phyloP scores from a whole-genome alignment of 2,329 filamentous ascomycete species.

The Catunica adiposa region DNA sequence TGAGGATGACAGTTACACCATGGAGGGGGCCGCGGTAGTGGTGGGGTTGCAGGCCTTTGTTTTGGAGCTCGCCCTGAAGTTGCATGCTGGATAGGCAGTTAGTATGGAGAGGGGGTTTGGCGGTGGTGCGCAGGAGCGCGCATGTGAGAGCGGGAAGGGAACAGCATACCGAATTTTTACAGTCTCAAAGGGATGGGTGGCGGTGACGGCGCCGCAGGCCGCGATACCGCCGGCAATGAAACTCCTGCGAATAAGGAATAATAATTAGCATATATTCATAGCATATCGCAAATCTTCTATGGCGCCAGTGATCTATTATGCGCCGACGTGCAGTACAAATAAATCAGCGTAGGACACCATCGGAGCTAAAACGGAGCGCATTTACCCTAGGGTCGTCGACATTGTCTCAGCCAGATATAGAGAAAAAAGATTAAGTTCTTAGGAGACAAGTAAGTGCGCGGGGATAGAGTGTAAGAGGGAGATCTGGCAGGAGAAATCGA shows the following conservation, averaged over 20 bases:
- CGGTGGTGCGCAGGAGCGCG: background rate
- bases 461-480: background rate
- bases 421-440: background rate
- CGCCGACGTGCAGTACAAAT: background rate
- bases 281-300: no score
- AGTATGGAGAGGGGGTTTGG: background rate
- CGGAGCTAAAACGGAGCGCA: background rate
- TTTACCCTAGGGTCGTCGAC: slow-evolving; percentile 10
- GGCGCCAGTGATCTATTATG: no score
- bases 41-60: slow-evolving; percentile 67
- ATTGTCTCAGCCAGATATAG: background rate
- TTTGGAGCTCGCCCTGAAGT: slow-evolving; percentile 84
- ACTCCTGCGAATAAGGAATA: slow-evolving; percentile 34
- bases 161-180: slow-evolving; percentile 78
- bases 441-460: background rate
- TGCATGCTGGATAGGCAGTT: slow-evolving; percentile 48
- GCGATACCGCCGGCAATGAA: slow-evolving; percentile 95
- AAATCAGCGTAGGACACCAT: background rate
- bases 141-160: background rate
- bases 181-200: slow-evolving; percentile 95
- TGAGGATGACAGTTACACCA: slow-evolving; percentile 74
- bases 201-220: slow-evolving; percentile 91
- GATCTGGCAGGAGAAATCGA: background rate
- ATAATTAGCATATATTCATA: no score
- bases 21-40: slow-evolving; percentile 86